A percentile compares a stretch with the other conserved stretches of the same genome.
Conservation (phyloP, 306 rosid species). For the Lagenaria siceraria region DNA sequence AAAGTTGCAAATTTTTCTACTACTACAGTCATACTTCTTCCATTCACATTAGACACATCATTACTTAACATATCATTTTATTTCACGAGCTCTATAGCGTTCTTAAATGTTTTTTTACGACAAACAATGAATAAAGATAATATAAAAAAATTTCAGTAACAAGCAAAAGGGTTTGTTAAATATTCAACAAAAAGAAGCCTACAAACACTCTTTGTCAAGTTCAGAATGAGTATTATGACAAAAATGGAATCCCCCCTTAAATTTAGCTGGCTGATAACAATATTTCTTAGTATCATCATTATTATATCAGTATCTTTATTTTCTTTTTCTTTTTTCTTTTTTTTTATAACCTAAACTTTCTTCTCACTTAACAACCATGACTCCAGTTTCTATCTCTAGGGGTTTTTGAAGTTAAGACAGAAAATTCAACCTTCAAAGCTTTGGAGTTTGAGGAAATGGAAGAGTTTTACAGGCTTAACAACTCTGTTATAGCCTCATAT, state of each 20-base stretch:
- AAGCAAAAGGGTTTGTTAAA: background rate
- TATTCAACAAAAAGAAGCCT: background rate
- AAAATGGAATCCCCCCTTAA: conserved; percentile 3
- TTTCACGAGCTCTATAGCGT: too few relatives aligned
- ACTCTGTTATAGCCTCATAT: background rate
- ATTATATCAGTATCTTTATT: background rate
- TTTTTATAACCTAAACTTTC: background rate
- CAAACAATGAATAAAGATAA: too few relatives aligned
- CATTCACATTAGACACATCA: too few relatives aligned
- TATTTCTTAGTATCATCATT: background rate
- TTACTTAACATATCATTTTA: too few relatives aligned
- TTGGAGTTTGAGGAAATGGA: background rate
- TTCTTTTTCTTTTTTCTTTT: background rate
- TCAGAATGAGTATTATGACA: background rate
- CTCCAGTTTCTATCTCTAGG: background rate
- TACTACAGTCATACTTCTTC: too few relatives aligned
- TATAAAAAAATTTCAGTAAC: too few relatives aligned
- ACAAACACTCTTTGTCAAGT: background rate
- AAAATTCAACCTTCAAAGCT: background rate
- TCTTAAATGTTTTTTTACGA: too few relatives aligned
- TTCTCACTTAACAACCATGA: background rate
- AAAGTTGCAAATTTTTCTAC: background rate
- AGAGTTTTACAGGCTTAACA: conserved; percentile 8
- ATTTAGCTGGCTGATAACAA: background rate
- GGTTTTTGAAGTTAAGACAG: background rate